A percentile compares a stretch with the other conserved stretches of the same genome.
These are phyloP conservation scores for Dryadomyces sulphureus DNA, from an alignment of 2,329 filamentous ascomycete species.

Conservation along the genomic window DNA sequence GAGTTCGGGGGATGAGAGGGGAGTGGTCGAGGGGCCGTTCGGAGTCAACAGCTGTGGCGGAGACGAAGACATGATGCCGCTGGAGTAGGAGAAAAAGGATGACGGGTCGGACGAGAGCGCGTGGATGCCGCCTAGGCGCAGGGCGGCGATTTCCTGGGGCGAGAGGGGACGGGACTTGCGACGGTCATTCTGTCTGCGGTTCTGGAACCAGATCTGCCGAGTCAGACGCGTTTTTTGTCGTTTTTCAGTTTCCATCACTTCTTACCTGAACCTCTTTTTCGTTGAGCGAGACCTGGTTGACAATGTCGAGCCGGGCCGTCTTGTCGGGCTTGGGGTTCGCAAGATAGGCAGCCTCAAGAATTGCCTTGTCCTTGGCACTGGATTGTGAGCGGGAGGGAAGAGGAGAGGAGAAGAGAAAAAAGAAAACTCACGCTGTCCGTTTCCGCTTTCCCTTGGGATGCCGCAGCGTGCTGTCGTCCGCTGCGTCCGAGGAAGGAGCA, in stretches of 20 bases:
- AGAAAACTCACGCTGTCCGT: constrained; percentile 40
- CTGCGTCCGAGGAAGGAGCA: constrained; percentile 7
- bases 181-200: constrained; percentile 81
- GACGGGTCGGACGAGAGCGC: constrained; percentile 31
- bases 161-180: constrained; percentile 75
- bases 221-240: background rate
- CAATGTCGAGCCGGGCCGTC: constrained; percentile 68
- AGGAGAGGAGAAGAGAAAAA: background rate
- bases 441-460: constrained; percentile 49
- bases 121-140: constrained; percentile 40
- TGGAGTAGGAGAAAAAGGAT: constrained; percentile 12
- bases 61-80: constrained; percentile 7
- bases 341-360: constrained; percentile 75
- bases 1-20: constrained; percentile 12
- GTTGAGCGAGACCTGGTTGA: constrained; percentile 70
- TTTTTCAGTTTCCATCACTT: too few relatives aligned
- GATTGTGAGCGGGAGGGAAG: background rate
- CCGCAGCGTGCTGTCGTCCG: constrained; percentile 13
- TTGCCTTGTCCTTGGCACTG: constrained; percentile 76
- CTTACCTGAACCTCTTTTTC: constrained; percentile 95
- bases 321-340: constrained; percentile 87
- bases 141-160: constrained; percentile 56
- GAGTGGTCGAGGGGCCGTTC: constrained; percentile 9
- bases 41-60: constrained; percentile 5
- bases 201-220: constrained; percentile 89